Evolutionary conservation across 2,329 filamentous ascomycete species (phyloP).

Genomic region (Geosmithia morbida): DNA sequence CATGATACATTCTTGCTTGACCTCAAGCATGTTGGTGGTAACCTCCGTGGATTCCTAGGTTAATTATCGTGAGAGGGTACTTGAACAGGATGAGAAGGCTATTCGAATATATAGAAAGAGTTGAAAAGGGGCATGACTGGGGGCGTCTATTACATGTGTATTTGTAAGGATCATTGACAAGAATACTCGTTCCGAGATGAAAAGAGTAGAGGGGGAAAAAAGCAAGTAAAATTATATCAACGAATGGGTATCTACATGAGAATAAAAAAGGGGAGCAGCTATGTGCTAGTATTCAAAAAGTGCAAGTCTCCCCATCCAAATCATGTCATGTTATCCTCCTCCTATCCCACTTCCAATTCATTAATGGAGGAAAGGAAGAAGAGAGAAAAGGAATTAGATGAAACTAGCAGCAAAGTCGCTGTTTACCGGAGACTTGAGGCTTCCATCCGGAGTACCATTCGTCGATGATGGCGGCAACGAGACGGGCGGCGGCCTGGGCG

Average conservation of each 20-base stretch:
- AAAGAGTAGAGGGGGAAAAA: too few relatives aligned
- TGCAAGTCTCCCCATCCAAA: background rate
- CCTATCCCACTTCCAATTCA: background rate
- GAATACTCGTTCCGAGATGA: too few relatives aligned
- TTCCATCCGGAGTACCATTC: constrained; percentile 1
- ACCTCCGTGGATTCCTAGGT: constrained; percentile 62
- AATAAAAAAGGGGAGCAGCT: background rate
- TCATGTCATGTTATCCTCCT: background rate
- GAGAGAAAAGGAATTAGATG: constrained; percentile 1
- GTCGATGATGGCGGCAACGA: constrained; percentile 12
- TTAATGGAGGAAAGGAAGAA: background rate
- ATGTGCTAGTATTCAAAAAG: background rate
- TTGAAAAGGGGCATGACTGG: background rate
- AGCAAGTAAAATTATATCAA: too few relatives aligned
- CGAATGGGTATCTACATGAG: too few relatives aligned
- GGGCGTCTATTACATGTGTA: too few relatives aligned
- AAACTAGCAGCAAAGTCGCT: constrained; percentile 3
- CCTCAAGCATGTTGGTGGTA: constrained; percentile 79
- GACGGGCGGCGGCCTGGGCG: constrained; percentile 15
- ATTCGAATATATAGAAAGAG: background rate
- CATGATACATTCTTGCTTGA: constrained; percentile 95
- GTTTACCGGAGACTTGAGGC: constrained; percentile 2
- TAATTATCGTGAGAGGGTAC: constrained; percentile 15
- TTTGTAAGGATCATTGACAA: too few relatives aligned
- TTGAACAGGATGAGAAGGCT: background rate